Conservation (phyloP, 306 rosid species). For the Aeschynomene evenia region DNA sequence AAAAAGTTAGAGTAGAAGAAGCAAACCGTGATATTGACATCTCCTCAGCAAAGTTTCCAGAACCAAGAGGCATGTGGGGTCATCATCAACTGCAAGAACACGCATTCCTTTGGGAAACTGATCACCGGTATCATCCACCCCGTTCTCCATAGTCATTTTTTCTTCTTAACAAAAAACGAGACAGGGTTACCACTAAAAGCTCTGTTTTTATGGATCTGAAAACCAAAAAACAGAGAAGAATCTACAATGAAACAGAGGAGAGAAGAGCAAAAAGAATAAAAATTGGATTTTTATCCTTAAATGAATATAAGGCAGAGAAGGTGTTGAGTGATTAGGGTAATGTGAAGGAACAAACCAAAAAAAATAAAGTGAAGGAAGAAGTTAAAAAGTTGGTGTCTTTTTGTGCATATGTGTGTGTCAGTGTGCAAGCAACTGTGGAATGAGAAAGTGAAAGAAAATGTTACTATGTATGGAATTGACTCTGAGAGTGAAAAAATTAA, state of each 20-base stretch:
- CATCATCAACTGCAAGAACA: conserved; percentile 94
- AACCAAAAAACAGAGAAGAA: neutral
- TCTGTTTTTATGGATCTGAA: neutral
- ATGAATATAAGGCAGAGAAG: conserved; percentile 10
- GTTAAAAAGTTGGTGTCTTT: conserved; percentile 4
- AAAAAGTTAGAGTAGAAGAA: neutral
- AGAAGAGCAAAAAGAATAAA: neutral
- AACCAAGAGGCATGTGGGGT: conserved; percentile 74
- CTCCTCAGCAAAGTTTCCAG: conserved; percentile 77
- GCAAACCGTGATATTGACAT: conserved; percentile 87
- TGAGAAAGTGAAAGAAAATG: conserved; percentile 23
- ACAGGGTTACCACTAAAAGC: neutral
- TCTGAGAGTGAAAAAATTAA: neutral
- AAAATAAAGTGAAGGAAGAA: neutral
- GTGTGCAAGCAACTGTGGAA: neutral
- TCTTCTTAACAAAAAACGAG: neutral
- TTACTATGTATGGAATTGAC: neutral
- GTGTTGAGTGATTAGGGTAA: conserved; percentile 6
- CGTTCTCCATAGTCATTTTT: conserved; percentile 56
- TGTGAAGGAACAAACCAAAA: conserved; percentile 31
- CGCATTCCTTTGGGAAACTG: conserved; percentile 94
- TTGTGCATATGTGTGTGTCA: conserved; percentile 15
- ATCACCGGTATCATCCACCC: conserved; percentile 52
- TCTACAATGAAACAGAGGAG: neutral
- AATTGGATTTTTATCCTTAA: conserved; percentile 8